Evolutionary conservation across 2,329 filamentous ascomycete genomes (phyloP), one percentile per base, ranked within the genome.

Genomic region (Fusarium caatingaense): DNA sequence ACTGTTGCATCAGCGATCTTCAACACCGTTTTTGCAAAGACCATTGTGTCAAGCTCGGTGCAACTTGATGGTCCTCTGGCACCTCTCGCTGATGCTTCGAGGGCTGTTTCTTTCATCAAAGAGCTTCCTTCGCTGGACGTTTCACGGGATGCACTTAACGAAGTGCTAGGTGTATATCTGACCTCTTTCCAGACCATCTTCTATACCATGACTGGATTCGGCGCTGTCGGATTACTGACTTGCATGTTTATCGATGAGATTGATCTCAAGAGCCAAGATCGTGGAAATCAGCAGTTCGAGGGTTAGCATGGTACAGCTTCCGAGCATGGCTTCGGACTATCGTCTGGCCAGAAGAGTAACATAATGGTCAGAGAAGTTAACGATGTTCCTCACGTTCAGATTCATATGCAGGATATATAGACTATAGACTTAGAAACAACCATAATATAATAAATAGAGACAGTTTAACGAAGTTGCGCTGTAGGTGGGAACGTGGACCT

Each of bases 171-270:
- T 9, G 41, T 48, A 1, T 65, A 65, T 16, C 46, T 65, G 1
- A 30, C 34, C 3, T 60, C 53, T 13, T 65, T 65, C 3, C 53
- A 34, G 1, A 60, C 47, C 0, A 60, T 65, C 1, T 65, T 65
- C 20, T 65, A 65, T 20, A 54, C 62, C 3, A 65, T 65, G 62
- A 21, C 62, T 0, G 54, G 53, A 3, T 46, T 65, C 2, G 47
- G 53, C n/a, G 60, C 18, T 7, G 12, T 65, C 18, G 62, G 62
- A 2, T 5, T 65, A 1, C 6, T 65, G 1, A 40, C 60, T 5
- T 65, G 60, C 7, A 20, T 65, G 18, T 65, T 65, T 3, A 37
- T 65, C 12, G 28, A 53, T 12, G 62, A 65, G 28, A 65, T 65
- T 13, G 53, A 65, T 8, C 41, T 65, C 1, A 60, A 65, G 8